Percentiles rank a stretch among this genome's conserved stretches.
These are phyloP conservation scores for Roridomyces roridus DNA, from an alignment of 768 basidiomycete species.

Conservation along the genomic window DNA sequence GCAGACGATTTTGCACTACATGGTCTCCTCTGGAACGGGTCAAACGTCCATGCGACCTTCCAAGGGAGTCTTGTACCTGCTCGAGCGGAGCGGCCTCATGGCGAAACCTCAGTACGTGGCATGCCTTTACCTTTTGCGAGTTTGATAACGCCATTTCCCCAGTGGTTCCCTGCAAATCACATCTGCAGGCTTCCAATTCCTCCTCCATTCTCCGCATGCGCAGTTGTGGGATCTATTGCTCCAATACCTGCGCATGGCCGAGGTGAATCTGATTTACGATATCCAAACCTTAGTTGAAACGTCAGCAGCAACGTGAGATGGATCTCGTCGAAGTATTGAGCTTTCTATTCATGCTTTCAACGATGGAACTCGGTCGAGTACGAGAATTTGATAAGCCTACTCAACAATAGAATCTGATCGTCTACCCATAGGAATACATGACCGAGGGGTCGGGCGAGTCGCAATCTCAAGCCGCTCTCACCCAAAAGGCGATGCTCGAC, in stretches of 20 bases:
- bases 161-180: conserved; percentile 83
- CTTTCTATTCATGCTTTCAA: conserved; percentile 96
- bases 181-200: conserved; percentile 94
- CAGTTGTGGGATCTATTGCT: conserved; percentile 95
- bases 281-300: conserved; percentile 24
- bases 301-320: conserved; percentile 78
- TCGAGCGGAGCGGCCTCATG: conserved; percentile 91
- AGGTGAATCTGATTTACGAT: conserved; percentile 52
- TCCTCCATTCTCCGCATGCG: conserved; percentile 91
- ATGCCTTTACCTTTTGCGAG: background rate
- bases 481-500: conserved; percentile 86
- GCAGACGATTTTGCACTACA: conserved; percentile 95
- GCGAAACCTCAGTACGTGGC: conserved; percentile 62
- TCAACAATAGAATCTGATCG: conserved; percentile 24
- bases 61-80: conserved; percentile 81
- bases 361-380: conserved; percentile 92
- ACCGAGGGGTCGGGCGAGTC: conserved; percentile 71
- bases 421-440: conserved; percentile 77
- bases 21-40: conserved; percentile 93
- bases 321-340: conserved; percentile 93
- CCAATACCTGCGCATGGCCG: conserved; percentile 86
- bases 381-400: conserved; percentile 29
- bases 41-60: conserved; percentile 78
- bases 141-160: conserved; percentile 21
- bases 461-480: conserved; percentile 30